Base-by-base conservation (phyloP, 768 basidiomycete genomes). In the Mycena venus region DNA sequence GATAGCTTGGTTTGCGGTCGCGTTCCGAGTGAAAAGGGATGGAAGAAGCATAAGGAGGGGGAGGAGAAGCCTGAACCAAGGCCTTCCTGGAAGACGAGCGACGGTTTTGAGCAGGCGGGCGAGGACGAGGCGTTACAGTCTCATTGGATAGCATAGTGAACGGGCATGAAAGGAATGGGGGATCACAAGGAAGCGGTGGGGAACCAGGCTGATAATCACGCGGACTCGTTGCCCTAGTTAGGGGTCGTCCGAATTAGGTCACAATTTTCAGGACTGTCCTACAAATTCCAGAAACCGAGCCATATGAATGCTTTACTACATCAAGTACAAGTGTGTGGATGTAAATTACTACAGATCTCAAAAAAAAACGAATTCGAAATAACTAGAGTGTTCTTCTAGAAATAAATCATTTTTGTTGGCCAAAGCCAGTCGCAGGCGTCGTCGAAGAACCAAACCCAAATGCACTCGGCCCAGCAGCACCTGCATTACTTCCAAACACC, bases 91-190 rank as follows among this genome's bases (percentile, higher is more conserved):
- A 84, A 34, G 83, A 81, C 40, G 88, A 83, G 59, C 92, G 89
- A 65, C 93, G 90, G 29, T 87, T 82, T 84, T 91, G 91, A 4
- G 93, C 93, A 47, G 94, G 94, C 7, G 94, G 94, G 17, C 90
- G 86, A 5, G 94, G 94, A 58, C 93, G 90, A 21, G 92, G 90
- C 17, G 91, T 92, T 47, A 85, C 85, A 56, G 82, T 79, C n/a
- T 81, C 81, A 56, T 78, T 82, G 25, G 84, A 81, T 53, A 87
- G 80, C 84, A 85, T 87, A 58, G 25, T 62, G 32, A 60, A 53
- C n/a, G n/a, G n/a, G n/a, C n/a, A 23, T n/a, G 62, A 34, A 42
- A 72, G 47, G 34, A 63, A 77, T 15, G 7, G 51, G 51, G 51
- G 51, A 36, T 25, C 23, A 21, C 34, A 36, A 60, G 31, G 21